Percentiles rank a stretch among this genome's conserved stretches.
These are phyloP conservation scores for Boletus pseudopeckii DNA, from an alignment of 768 basidiomycete species.

Conservation along the genomic window DNA sequence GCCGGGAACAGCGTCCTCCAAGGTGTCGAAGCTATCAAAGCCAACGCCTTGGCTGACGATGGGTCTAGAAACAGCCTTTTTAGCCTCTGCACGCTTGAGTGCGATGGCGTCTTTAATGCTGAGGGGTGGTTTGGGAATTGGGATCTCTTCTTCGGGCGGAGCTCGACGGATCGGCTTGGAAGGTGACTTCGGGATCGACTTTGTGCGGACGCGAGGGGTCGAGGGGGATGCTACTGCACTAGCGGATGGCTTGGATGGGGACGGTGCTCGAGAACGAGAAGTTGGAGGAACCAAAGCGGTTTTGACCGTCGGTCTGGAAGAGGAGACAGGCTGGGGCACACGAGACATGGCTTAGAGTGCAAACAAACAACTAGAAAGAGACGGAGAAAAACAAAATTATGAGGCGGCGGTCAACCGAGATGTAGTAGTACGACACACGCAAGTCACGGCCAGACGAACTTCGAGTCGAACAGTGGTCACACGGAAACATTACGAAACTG, in stretches of 20 bases:
- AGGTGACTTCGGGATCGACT: constrained; percentile 36
- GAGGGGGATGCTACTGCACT: constrained; percentile 23
- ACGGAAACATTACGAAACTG: constrained; percentile 20
- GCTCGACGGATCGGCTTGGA: constrained; percentile 27
- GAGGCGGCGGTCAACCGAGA: neutral
- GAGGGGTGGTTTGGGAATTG: constrained; percentile 33
- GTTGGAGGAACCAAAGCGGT: constrained; percentile 26
- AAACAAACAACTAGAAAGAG: neutral
- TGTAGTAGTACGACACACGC: constrained; percentile 5
- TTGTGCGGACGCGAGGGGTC: constrained; percentile 35
- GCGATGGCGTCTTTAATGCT: constrained; percentile 80
- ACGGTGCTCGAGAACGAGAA: constrained; percentile 32
- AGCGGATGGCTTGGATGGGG: constrained; percentile 29
- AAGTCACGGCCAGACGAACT: neutral
- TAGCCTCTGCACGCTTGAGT: constrained; percentile 72
- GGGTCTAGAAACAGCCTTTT: constrained; percentile 43
- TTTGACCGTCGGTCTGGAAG: constrained; percentile 32
- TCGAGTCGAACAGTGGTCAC: constrained; percentile 5
- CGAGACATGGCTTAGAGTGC: constrained; percentile 36
- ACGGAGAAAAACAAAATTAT: neutral
- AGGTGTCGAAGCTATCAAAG: constrained; percentile 36
- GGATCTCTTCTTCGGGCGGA: constrained; percentile 21
- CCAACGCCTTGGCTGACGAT: constrained; percentile 25
- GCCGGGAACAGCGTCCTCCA: constrained; percentile 49
- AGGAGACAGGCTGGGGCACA: constrained; percentile 32